phyloP scores from a whole-genome alignment of 163 green algal genomes.

The Volvox carteri region DNA sequence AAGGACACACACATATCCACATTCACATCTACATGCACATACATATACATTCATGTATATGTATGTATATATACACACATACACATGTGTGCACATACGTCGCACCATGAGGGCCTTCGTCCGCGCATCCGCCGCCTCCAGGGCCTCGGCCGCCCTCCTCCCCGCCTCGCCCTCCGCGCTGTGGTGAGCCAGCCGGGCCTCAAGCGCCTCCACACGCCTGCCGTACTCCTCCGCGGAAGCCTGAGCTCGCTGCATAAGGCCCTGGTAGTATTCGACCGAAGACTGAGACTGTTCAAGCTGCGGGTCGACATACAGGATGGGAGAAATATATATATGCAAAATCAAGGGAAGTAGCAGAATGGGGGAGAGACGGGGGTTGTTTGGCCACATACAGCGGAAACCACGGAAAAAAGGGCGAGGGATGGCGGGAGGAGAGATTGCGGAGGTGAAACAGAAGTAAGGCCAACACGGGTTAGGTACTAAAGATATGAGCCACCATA shows the following conservation, averaged over 20 bases:
- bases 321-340: no score
- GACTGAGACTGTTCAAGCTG: slow-evolving; percentile 41
- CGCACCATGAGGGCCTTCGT: background rate
- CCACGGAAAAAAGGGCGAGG: no score
- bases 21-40: background rate
- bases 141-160: slow-evolving; percentile 23
- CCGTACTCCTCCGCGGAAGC: slow-evolving; percentile 44
- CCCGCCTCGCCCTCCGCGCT: slow-evolving; percentile 49
- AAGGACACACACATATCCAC: no score
- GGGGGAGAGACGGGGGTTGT: no score
- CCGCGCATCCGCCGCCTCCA: slow-evolving; percentile 26
- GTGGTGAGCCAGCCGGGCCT: slow-evolving; percentile 61
- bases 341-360: background rate
- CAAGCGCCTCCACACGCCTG: slow-evolving; percentile 56
- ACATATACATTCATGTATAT: background rate
- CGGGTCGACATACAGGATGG: no score
- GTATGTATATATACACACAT: background rate
- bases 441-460: background rate
- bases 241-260: slow-evolving; percentile 45
- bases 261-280: slow-evolving; percentile 35
- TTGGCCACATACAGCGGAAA: no score
- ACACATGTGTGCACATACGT: background rate
- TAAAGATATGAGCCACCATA: no score
- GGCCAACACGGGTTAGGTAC: no score
- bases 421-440: background rate